Conservation (phyloP, 2,329 filamentous ascomycete species). For the Emmonsia crescens region DNA sequence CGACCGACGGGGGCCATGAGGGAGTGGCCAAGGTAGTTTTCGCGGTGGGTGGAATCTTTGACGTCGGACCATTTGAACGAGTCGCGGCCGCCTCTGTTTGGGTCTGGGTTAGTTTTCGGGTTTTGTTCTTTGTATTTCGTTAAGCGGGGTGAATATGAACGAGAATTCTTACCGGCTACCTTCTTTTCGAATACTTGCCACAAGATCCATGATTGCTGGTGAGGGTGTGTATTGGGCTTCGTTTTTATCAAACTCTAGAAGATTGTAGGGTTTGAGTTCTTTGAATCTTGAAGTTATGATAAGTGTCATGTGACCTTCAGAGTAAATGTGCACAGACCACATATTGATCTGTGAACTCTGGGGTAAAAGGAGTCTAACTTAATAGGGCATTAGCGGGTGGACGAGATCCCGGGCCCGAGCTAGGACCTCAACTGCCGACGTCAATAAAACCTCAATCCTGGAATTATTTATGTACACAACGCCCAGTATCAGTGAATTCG, state of each 20-base stretch:
- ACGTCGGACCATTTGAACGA: constrained; percentile 98
- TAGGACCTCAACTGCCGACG: neutral
- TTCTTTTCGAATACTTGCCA: constrained; percentile 88
- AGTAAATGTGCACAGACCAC: neutral
- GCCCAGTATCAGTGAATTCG: neutral
- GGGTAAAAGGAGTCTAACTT: neutral
- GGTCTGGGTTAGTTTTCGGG: constrained; percentile 7
- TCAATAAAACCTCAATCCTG: neutral
- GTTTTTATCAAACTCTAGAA: neutral
- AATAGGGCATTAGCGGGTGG: neutral
- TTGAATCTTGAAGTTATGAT: neutral
- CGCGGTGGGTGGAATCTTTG: constrained; percentile 72
- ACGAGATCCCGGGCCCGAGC: too few species aligned
- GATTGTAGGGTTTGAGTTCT: neutral
- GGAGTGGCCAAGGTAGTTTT: constrained; percentile 83
- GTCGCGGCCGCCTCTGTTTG: constrained; percentile 61
- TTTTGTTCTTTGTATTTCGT: neutral
- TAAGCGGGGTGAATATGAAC: neutral
- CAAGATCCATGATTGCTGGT: constrained; percentile 64
- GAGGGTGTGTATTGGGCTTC: neutral
- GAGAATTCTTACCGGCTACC: constrained; percentile 50
- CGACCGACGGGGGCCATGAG: constrained; percentile 85
- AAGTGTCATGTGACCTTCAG: neutral
- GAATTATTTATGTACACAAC: neutral
- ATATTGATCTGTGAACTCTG: neutral